Evolutionary conservation across 2,329 filamentous ascomycete genomes (phyloP), one percentile per base, ranked within the genome.

Genomic region (Colletotrichum sp.): DNA sequence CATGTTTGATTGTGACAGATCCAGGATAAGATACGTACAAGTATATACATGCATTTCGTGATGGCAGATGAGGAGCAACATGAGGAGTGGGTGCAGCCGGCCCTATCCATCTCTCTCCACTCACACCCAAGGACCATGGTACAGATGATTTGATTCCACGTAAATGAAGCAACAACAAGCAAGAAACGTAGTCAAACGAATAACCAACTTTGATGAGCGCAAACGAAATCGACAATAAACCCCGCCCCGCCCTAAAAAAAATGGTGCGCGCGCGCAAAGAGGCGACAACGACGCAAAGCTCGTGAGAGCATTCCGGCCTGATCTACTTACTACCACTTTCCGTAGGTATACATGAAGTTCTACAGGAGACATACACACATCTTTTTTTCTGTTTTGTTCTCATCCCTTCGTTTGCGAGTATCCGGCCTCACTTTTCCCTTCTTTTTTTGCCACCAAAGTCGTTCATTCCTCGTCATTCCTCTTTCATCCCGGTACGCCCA

Each of bases 281-380:
- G 39, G 39, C 39, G 39, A 44, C 61, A 34, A 66, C 61, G 36
- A 72, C 68, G 68, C 72, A 75, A 68, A 71, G 78, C 78, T 77
- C 78, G 78, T 77, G 78, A 79, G 78, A 78, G 78, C 78, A 72
- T 72, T 61, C 72, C 68, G 70, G 68, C 77, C 75, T 78, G 72
- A 75, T 78, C 77, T 48, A 48, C 39, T 48, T 77, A 77, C 76
- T 52, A 66, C 69, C 28, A 30, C 55, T 59, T 15, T 63, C 39
- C 74, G 30, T 61, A 72, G 68, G 52, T 75, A 75, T 68, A 77
- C 73, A 75, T 72, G 69, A 48, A 72, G 44, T 72, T 75, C 72
- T 75, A 75, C 68, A 72, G 44, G 59, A 74, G 48, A 65, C 34
- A 71, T 64, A 66, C 27, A 67, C 34, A 52, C 28, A 28, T 68